Base-by-base conservation (phyloP, 2,329 filamentous ascomycete genomes). In the Teratosphaeria destructans region DNA sequence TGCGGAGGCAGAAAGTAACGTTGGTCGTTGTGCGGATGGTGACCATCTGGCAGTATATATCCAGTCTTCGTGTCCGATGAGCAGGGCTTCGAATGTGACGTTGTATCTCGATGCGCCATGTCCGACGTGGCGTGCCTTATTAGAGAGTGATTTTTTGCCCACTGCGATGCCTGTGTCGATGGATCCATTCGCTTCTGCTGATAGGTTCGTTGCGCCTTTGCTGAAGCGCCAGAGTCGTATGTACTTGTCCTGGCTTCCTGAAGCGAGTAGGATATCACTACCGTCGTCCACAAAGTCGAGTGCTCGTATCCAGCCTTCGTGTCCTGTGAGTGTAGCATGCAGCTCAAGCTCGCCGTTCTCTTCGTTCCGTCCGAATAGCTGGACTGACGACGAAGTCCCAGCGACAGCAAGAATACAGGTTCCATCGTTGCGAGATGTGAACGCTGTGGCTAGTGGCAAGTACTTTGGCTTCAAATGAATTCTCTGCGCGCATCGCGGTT, bases 21-120 rank as follows among this genome's bases (percentile, higher is more conserved):
- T 83, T 16, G 68, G 66, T 12, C 57, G 43, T 19, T 63, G 60
- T 2, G 71, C 75, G 55, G 73, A 74, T 6, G 79, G 78, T 61
- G 82, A 81, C 92, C 92, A 96, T 58, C 81, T 79, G 1, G 89
- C 86, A 59, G 89, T 95, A 74, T 96, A 97, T 60, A 99, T 93
- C 94, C 94, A 99, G 70, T 99, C 94, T 71, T 99, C 94, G 70
- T 99, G 94, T 8, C 94, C 94, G 2, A 99, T 82, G 5, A 99
- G 81, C 2, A 99, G 79, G 1, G 94, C 94, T 73, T 99, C 94
- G 66, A 99, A 97, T 0, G 91, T 95, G 59, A 96, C 80, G 6
- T 88, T 89, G 73, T 89, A 93, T 64, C 87, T 86, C 3, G 77
- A 78, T 0, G 75, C 79, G 0, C 76, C 78, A 2, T 83, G 80